Base-by-base conservation (phyloP, 169 alveolate genomes). In the Plasmodium chabaudi region DNA sequence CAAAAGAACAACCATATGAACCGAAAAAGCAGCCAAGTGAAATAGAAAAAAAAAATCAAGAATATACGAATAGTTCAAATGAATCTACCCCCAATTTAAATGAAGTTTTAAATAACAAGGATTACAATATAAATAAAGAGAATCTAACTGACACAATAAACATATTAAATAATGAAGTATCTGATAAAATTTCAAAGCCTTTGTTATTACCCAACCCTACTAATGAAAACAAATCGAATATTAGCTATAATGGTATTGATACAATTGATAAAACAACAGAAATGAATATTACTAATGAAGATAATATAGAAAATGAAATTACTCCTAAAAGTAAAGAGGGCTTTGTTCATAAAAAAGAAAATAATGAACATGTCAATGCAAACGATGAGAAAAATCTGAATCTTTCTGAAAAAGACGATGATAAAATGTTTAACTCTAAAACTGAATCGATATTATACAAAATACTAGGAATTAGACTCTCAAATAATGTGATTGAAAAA, bases 401-500 rank as follows among this genome's bases (percentile, higher is more conserved):
- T 0, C 42, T 34, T 34, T 34, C 42, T 3, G 42, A 34, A 34
- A 34, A 34, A 34, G 7, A 5, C 7, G 42, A 34, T 34, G 42
- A 34, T 34, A 34, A 34, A 34, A 34, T 34, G 42, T 34, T 34
- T 34, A 3, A 34, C 7, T 34, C 7, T 34, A 69, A 86, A 55
- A 70, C 63, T n/a, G 25, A 73, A 59, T 21, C 56, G 7, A 51
- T 53, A 44, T 42, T 86, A 49, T 70, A 70, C 49, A 71, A 69
- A 57, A 10, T 60, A 6, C 15, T 86, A 46, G 91, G 91, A 19
- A 55, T 71, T 27, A 21, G 19, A 7, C 47, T 59, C n/a, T 69
- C 87, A 46, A 39, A 86, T 44, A 69, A 47, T 42, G 39, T 86
- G 44, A 39, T 53, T 44, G 59, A 86, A 23, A 86, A 25, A 69